phyloP scores from a whole-genome alignment of 352 stramenopile species.

The Phytophthora megakarya region DNA sequence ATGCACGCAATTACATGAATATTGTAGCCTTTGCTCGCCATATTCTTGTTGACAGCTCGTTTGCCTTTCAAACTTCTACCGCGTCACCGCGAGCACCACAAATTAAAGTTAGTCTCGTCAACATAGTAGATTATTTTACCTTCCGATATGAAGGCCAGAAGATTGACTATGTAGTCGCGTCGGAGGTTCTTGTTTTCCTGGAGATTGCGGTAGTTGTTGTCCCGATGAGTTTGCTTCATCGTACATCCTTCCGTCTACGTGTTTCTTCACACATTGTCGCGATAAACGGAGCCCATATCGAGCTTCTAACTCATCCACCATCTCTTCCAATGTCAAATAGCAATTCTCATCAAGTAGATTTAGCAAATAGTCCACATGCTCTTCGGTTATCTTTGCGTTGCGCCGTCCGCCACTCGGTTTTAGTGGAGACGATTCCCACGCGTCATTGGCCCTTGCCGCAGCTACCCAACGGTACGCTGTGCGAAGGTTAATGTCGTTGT shows the following conservation, averaged over 20 bases:
- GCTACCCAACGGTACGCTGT: conserved; percentile 5
- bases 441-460: neutral
- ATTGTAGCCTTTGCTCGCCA: neutral
- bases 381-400: neutral
- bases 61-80: no score
- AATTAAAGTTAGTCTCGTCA: neutral
- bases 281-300: neutral
- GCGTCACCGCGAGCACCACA: conserved; percentile 3
- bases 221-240: conserved; percentile 2
- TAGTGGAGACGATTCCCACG: neutral
- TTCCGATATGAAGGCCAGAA: no score
- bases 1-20: conserved; percentile 4
- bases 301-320: neutral
- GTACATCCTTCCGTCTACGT: neutral
- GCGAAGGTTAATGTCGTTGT: conserved; percentile 7
- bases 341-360: neutral
- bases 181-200: neutral
- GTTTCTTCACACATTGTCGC: neutral
- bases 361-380: neutral
- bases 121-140: no score
- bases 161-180: no score
- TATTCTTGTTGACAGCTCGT: no score
- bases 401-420: neutral
- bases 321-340: neutral
- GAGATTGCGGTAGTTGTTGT: conserved; percentile 7